Evolutionary conservation across 371 early-diverging fungal genomes (phyloP).

Genomic region (Parasitella parasitica): DNA sequence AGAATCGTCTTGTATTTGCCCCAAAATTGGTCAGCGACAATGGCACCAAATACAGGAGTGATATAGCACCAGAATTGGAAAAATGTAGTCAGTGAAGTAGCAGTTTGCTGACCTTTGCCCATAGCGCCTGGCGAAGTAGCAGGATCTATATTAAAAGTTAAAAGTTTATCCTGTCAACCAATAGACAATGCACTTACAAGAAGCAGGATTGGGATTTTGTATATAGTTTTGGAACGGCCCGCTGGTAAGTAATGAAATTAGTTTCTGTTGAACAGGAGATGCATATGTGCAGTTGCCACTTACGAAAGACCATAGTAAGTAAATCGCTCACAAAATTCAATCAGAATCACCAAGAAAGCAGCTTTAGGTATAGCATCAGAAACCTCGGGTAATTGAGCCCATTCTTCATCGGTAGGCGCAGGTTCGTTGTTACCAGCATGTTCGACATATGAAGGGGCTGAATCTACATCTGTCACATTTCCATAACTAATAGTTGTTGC

Average conservation of each 20-base stretch:
- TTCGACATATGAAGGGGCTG: neutral
- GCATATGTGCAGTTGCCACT: too few species aligned
- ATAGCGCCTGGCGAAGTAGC: slow-evolving; percentile 50
- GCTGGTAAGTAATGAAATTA: too few species aligned
- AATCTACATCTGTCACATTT: neutral
- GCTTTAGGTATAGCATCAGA: slow-evolving; percentile 39
- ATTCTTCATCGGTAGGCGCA: slow-evolving; percentile 47
- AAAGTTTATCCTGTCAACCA: neutral
- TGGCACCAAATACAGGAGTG: slow-evolving; percentile 78
- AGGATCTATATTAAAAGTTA: slow-evolving; percentile 27
- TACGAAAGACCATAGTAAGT: slow-evolving; percentile 69
- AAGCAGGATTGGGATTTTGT: slow-evolving; percentile 46
- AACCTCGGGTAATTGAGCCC: slow-evolving; percentile 36
- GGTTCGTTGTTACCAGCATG: slow-evolving; percentile 18
- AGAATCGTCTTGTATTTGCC: slow-evolving; percentile 85
- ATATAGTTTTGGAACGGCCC: slow-evolving; percentile 68
- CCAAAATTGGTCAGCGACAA: slow-evolving; percentile 77
- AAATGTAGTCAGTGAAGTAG: slow-evolving; percentile 70
- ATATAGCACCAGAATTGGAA: slow-evolving; percentile 84
- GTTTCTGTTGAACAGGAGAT: too few species aligned
- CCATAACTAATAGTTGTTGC: neutral
- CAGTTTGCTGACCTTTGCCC: slow-evolving; percentile 52
- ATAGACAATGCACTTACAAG: slow-evolving; percentile 26
- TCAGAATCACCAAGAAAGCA: slow-evolving; percentile 46
- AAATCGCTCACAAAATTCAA: slow-evolving; percentile 69